A percentile compares a stretch with the other conserved stretches of the same genome.
These are phyloP conservation scores for Pichia gijzeniarum DNA, from an alignment of 805 yeast species.

Conservation along the genomic window DNA sequence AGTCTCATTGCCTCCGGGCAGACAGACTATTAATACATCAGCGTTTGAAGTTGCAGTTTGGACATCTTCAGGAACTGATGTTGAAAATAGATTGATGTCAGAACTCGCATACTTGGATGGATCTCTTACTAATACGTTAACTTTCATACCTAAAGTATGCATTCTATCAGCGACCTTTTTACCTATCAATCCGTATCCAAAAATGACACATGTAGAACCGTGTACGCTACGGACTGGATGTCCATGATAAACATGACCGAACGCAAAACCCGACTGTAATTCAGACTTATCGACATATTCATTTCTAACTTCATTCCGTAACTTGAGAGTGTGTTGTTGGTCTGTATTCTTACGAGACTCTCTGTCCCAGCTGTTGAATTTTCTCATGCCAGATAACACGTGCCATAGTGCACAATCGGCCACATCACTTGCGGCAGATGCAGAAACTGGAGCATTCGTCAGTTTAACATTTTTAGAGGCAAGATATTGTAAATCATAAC, in stretches of 20 bases:
- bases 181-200: conserved; percentile 78
- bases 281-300: conserved; percentile 10
- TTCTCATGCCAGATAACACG: conserved; percentile 54
- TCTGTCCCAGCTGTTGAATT: conserved; percentile 42
- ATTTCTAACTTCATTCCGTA: conserved; percentile 31
- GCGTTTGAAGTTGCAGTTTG: conserved; percentile 11
- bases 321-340: conserved; percentile 33
- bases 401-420: conserved; percentile 64
- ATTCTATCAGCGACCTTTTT: conserved; percentile 53
- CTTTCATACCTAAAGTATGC: conserved; percentile 53
- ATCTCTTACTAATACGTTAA: conserved; percentile 56
- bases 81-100: neutral
- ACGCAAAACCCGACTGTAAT: conserved; percentile 11
- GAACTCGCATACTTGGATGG: conserved; percentile 22
- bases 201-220: conserved; percentile 53
- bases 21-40: conserved; percentile 58
- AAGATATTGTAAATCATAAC: conserved; percentile 35
- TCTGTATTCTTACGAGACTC: neutral
- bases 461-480: conserved; percentile 38
- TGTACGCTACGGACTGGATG: conserved; percentile 7
- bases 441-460: conserved; percentile 54
- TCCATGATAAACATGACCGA: conserved; percentile 15
- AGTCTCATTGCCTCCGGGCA: conserved; percentile 61
- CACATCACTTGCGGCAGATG: conserved; percentile 50
- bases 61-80: neutral